phyloP scores from a whole-genome alignment of 2,329 filamentous ascomycete species.

The Hysterium pulicare region DNA sequence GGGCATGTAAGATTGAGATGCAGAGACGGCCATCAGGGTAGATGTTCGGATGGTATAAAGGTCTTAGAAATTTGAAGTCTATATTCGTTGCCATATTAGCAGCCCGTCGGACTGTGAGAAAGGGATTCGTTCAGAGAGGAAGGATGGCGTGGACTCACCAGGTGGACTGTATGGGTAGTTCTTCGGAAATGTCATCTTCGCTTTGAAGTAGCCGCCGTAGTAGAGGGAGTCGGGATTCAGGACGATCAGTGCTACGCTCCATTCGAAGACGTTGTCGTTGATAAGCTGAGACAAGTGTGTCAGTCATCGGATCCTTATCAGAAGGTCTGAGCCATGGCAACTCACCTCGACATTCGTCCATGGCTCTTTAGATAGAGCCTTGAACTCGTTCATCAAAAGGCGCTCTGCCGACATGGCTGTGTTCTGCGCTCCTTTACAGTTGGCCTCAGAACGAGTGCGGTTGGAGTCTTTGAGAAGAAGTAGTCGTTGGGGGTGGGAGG shows the following conservation, averaged over 20 bases:
- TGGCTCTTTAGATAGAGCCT: constrained; percentile 77
- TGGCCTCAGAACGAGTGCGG: too few species aligned
- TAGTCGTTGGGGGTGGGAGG: too few species aligned
- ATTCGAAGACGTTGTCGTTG: constrained; percentile 79
- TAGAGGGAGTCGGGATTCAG: constrained; percentile 89
- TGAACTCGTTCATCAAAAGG: constrained; percentile 85
- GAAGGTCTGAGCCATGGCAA: constrained; percentile 7
- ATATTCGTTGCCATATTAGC: constrained; percentile 4
- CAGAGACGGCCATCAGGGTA: constrained; percentile 88
- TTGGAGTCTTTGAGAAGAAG: too few species aligned
- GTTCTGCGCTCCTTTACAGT: too few species aligned
- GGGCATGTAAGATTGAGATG: constrained; percentile 92
- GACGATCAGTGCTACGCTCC: constrained; percentile 86
- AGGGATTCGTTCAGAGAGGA: too few species aligned
- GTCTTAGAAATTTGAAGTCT: constrained; percentile 78
- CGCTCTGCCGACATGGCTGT: constrained; percentile 59
- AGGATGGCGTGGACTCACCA: constrained; percentile 48
- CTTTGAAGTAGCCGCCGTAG: constrained; percentile 90
- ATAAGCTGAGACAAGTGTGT: constrained; percentile 54
- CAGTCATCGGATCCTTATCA: constrained; percentile 1
- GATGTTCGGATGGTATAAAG: constrained; percentile 90
- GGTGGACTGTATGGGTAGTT: constrained; percentile 91
- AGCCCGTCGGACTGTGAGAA: neutral
- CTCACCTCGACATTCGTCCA: constrained; percentile 87
- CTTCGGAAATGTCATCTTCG: constrained; percentile 78